Evolutionary conservation across 352 stramenopile species (phyloP).

Genomic region (Globisporangium orthogonon): DNA sequence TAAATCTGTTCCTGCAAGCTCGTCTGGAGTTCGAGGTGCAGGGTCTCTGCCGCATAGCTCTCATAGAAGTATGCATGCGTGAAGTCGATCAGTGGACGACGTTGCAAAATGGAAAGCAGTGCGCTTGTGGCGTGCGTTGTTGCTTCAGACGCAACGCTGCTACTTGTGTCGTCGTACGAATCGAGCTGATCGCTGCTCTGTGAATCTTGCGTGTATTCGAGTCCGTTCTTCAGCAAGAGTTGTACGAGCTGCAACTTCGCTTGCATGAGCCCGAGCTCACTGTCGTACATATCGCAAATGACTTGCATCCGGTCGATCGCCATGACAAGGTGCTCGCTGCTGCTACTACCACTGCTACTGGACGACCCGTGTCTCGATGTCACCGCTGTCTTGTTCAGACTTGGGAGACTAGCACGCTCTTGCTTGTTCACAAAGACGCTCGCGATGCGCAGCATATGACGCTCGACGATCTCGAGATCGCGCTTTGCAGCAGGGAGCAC

Average conservation of each 20-base stretch:
- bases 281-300: constrained; percentile 50
- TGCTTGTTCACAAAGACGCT: constrained; percentile 49
- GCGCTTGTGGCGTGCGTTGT: constrained; percentile 6
- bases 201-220: constrained; percentile 9
- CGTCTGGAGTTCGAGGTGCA: constrained; percentile 40
- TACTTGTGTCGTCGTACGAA: neutral
- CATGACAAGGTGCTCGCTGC: constrained; percentile 3
- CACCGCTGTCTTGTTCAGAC: neutral
- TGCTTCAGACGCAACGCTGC: neutral
- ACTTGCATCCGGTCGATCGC: constrained; percentile 50
- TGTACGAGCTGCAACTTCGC: constrained; percentile 33
- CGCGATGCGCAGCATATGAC: constrained; percentile 33
- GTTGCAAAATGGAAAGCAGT: constrained; percentile 18
- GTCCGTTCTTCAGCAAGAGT: constrained; percentile 20
- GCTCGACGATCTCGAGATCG: constrained; percentile 37
- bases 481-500: constrained; percentile 31
- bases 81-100: constrained; percentile 37
- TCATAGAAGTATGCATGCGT: constrained; percentile 53
- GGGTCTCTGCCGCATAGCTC: constrained; percentile 39
- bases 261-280: constrained; percentile 31
- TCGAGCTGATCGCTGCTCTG: neutral
- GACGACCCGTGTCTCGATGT: neutral
- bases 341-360: neutral
- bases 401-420: constrained; percentile 24
- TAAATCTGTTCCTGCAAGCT: constrained; percentile 25